phyloP scores from a whole-genome alignment of 768 basidiomycete species.

The Suillus placidus region DNA sequence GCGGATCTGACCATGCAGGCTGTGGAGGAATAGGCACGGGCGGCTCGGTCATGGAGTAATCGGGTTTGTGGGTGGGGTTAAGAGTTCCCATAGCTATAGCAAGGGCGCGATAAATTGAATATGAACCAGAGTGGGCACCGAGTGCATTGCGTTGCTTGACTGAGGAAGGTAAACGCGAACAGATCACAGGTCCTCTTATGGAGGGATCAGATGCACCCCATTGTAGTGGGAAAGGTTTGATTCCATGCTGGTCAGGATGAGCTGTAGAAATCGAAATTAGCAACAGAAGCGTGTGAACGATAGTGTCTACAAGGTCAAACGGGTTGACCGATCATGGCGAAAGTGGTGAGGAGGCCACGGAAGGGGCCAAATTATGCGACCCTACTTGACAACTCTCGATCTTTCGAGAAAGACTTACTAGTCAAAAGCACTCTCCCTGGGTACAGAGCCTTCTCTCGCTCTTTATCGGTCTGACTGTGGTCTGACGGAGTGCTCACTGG shows the following conservation, averaged over 20 bases:
- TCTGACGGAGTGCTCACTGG: constrained; percentile 24
- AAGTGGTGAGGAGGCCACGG: background rate
- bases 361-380: background rate
- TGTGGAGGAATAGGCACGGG: constrained; percentile 79
- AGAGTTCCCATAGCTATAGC: constrained; percentile 89
- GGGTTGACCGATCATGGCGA: background rate
- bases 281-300: constrained; percentile 11
- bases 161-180: constrained; percentile 78
- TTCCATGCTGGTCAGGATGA: constrained; percentile 93
- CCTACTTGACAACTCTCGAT: background rate
- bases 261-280: constrained; percentile 38
- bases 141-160: constrained; percentile 93
- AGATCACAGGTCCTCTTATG: constrained; percentile 84
- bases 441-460: constrained; percentile 75
- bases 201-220: constrained; percentile 77
- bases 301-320: constrained; percentile 10
- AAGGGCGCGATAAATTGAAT: constrained; percentile 93
- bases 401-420: constrained; percentile 51
- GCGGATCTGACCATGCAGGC: constrained; percentile 72
- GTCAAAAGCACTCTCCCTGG: constrained; percentile 83
- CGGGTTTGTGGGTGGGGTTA: constrained; percentile 77
- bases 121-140: constrained; percentile 91
- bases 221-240: constrained; percentile 71
- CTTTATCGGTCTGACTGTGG: constrained; percentile 48
- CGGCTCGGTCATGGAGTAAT: constrained; percentile 83